Evolutionary conservation across 2,329 filamentous ascomycete genomes (phyloP).

Genomic region (Podosphaera aphanis): DNA sequence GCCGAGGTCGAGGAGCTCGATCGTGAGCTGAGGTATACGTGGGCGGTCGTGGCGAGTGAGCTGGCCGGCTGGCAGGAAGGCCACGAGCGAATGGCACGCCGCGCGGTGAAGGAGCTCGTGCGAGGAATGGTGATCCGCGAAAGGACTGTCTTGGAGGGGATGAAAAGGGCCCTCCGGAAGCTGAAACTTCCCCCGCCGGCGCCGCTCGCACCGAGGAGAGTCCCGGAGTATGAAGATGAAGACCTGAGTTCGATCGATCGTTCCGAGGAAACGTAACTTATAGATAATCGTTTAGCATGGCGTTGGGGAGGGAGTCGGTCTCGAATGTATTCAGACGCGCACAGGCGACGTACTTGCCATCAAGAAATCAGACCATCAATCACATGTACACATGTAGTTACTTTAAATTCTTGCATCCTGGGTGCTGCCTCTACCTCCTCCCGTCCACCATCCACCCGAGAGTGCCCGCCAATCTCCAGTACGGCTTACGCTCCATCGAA

Average conservation of each 20-base stretch:
- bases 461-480: too few relatives aligned
- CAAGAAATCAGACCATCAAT: not conserved
- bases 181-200: constrained; percentile 5
- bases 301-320: not conserved
- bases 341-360: not conserved
- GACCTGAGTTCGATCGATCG: not conserved
- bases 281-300: not conserved
- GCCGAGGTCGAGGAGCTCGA: constrained; percentile 51
- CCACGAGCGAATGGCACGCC: constrained; percentile 53
- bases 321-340: not conserved
- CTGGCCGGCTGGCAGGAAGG: constrained; percentile 85
- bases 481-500: too few relatives aligned
- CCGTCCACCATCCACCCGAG: too few relatives aligned
- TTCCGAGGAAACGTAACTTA: not conserved
- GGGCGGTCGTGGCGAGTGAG: constrained; percentile 78
- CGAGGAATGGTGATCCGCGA: constrained; percentile 60
- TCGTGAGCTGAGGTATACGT: constrained; percentile 69
- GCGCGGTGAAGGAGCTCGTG: constrained; percentile 54
- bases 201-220: not conserved
- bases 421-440: too few relatives aligned
- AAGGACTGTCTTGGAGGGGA: constrained; percentile 51
- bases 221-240: not conserved
- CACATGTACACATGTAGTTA: not conserved
- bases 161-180: constrained; percentile 51
- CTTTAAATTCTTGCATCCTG: too few relatives aligned